Evolutionary conservation across 208 protist genomes (phyloP).

Genomic region (Leishmania arabica): DNA sequence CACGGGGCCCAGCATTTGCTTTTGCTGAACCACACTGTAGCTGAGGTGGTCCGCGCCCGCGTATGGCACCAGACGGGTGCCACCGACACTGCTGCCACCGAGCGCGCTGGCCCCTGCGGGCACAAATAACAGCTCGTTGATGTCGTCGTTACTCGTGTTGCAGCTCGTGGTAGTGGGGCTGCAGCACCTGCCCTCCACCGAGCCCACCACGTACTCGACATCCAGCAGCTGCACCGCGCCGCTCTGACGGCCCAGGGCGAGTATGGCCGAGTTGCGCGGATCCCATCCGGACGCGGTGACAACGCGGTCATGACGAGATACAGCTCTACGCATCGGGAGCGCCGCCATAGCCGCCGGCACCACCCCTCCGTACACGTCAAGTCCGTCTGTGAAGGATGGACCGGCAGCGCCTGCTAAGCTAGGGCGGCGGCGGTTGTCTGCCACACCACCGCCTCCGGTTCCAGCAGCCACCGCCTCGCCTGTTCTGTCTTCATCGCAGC

Average conservation of each 20-base stretch:
- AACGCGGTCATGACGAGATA: slow-evolving; percentile 18
- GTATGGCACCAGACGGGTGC: slow-evolving; percentile 6
- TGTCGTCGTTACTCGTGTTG: slow-evolving; percentile 16
- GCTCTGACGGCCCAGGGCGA: slow-evolving; percentile 62
- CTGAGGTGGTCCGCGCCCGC: slow-evolving; percentile 22
- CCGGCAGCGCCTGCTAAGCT: slow-evolving; percentile 6
- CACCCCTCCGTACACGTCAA: slow-evolving; percentile 8
- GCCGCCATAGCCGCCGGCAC: slow-evolving; percentile 6
- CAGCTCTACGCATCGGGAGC: slow-evolving; percentile 4
- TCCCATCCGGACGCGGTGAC: slow-evolving; percentile 63
- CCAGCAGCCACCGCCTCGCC: background rate
- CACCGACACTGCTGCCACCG: slow-evolving; percentile 6
- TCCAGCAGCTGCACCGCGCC: slow-evolving; percentile 68
- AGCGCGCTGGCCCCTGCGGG: slow-evolving; percentile 2
- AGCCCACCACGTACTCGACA: slow-evolving; percentile 49
- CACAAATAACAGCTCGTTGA: slow-evolving; percentile 7
- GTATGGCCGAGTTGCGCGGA: slow-evolving; percentile 49
- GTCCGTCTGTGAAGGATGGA: slow-evolving; percentile 5
- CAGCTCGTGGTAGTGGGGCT: slow-evolving; percentile 19
- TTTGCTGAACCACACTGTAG: slow-evolving; percentile 36
- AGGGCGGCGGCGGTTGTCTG: background rate
- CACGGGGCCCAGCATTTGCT: slow-evolving; percentile 47
- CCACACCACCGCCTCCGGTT: slow-evolving; percentile 1
- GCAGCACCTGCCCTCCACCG: slow-evolving; percentile 16
- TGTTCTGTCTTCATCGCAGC: slow-evolving; percentile 3